These are phyloP conservation scores for Leucosporidium scottii DNA, from an alignment of 768 basidiomycete genomes.

Conservation along the genomic window DNA sequence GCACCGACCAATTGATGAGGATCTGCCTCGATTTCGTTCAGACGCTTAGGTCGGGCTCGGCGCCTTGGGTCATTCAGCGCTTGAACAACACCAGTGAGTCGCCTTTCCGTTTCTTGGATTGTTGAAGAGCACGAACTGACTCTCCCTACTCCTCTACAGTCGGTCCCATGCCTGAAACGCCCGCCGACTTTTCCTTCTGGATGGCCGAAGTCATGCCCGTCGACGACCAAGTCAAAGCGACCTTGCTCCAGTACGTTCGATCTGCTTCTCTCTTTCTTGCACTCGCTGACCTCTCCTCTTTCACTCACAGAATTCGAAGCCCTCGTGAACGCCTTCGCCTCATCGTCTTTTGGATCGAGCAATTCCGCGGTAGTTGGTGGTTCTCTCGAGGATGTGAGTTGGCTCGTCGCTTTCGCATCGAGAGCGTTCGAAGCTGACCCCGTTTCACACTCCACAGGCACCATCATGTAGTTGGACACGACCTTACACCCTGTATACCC, in stretches of 20 bases:
- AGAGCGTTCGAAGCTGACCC: neutral
- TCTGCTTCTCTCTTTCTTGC: neutral
- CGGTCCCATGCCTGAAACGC: constrained; percentile 34
- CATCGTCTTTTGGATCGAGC: constrained; percentile 92
- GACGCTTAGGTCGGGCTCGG: constrained; percentile 60
- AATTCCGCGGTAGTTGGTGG: constrained; percentile 56
- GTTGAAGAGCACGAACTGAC: neutral
- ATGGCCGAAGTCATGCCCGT: constrained; percentile 67
- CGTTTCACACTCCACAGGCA: neutral
- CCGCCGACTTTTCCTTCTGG: constrained; percentile 35
- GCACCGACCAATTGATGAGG: constrained; percentile 55
- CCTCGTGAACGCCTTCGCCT: constrained; percentile 68
- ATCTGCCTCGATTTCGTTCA: constrained; percentile 58
- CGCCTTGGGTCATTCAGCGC: constrained; percentile 89
- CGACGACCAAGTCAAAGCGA: constrained; percentile 87
- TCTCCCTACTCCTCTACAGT: constrained; percentile 7
- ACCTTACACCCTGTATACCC: neutral
- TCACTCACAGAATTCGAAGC: constrained; percentile 48
- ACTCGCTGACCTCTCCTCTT: constrained; percentile 42
- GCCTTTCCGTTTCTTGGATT: neutral
- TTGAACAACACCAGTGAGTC: constrained; percentile 61
- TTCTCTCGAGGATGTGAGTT: constrained; percentile 36
- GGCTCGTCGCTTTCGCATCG: neutral
- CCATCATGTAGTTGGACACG: neutral
- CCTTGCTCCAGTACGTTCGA: constrained; percentile 53